A percentile compares a stretch with the other conserved stretches of the same genome.
Evolutionary conservation across 75 land plant genomes (phyloP).

Genomic region (Larix kaempferi): DNA sequence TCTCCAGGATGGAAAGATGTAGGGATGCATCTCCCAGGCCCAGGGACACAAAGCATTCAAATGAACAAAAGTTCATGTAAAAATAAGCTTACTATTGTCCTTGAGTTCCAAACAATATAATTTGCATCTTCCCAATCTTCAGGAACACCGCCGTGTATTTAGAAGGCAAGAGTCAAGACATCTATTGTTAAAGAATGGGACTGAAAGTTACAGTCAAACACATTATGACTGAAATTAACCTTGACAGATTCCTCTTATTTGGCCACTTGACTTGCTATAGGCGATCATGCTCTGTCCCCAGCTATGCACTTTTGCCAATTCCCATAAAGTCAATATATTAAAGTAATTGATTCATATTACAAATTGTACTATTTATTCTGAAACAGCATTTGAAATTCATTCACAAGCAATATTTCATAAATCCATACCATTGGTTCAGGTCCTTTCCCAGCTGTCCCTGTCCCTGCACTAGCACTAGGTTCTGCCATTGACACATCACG

Average conservation of each 20-base stretch:
- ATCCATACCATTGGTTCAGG: constrained; percentile 42
- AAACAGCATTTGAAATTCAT: neutral
- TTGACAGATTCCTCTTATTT: too few relatives aligned
- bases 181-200: neutral
- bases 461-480: constrained; percentile 23
- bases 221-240: neutral
- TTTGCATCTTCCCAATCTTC: neutral
- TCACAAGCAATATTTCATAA: neutral
- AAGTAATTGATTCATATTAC: neutral
- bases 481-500: constrained; percentile 82
- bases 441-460: constrained; percentile 34
- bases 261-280: too few relatives aligned
- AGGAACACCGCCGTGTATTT: neutral
- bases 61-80: neutral
- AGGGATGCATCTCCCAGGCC: neutral
- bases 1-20: too few relatives aligned
- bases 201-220: neutral
- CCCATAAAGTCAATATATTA: neutral
- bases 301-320: neutral
- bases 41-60: neutral
- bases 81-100: neutral
- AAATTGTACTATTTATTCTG: neutral
- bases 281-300: too few relatives aligned
- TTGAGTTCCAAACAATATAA: neutral
- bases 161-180: neutral